A percentile compares a stretch with the other conserved stretches of the same genome.
Conservation (phyloP, 805 yeast species). For the Crinitomyces ghanaensis region DNA sequence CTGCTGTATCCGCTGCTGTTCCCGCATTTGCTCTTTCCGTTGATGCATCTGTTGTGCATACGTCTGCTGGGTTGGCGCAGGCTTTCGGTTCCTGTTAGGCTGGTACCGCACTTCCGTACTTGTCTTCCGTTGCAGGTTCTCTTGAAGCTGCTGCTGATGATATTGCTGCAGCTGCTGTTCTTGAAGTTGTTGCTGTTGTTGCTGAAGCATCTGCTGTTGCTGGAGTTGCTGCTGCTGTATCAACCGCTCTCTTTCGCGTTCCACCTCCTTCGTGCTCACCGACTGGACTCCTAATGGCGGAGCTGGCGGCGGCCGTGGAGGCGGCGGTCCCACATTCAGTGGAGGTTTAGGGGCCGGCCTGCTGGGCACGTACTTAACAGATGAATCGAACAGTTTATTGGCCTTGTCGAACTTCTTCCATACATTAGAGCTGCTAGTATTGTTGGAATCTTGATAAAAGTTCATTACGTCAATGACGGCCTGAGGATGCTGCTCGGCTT, state of each 20-base stretch:
- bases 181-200: background rate
- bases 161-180: background rate
- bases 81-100: background rate
- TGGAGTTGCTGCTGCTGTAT: slow-evolving; percentile 3
- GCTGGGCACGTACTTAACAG: slow-evolving; percentile 1
- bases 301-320: slow-evolving; percentile 31
- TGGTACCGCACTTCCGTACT: background rate
- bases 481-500: slow-evolving; percentile 85
- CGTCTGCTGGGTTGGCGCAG: too few relatives aligned
- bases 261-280: slow-evolving; percentile 19
- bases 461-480: slow-evolving; percentile 89
- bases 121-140: background rate
- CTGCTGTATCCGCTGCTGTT: background rate
- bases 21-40: background rate
- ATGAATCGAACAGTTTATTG: slow-evolving; percentile 3
- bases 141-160: slow-evolving; percentile 1
- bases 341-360: slow-evolving; percentile 12
- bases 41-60: too few relatives aligned
- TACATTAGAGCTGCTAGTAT: slow-evolving; percentile 19
- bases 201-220: slow-evolving; percentile 1
- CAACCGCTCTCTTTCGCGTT: too few relatives aligned
- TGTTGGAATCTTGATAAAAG: slow-evolving; percentile 38
- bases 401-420: slow-evolving; percentile 21
- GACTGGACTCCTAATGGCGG: slow-evolving; percentile 32
- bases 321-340: slow-evolving; percentile 21